Percentiles rank a stretch among this genome's conserved stretches.
Evolutionary conservation across 441 rosid species (phyloP).

Genomic region (Codiaeum variegatum): DNA sequence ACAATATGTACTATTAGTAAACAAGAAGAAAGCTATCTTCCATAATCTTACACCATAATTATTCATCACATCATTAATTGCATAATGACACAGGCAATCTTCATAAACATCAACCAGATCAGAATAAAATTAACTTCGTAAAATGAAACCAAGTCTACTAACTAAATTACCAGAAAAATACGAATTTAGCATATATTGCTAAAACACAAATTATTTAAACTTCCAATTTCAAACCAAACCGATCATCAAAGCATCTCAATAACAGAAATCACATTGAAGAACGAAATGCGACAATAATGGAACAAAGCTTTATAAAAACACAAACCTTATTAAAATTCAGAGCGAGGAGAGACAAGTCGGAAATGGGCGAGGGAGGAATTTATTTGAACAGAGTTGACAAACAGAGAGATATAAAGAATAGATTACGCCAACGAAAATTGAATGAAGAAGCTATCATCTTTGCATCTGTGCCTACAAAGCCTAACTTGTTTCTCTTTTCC

Average conservation of each 20-base stretch:
- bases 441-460: conserved; percentile 43
- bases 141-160: conserved; percentile 13
- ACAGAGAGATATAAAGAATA: conserved; percentile 38
- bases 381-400: conserved; percentile 27
- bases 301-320: conserved; percentile 1
- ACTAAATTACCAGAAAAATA: neutral
- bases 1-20: no score
- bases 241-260: neutral
- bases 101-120: conserved; percentile 20
- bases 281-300: neutral
- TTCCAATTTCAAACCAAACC: neutral
- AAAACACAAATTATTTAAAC: conserved; percentile 1
- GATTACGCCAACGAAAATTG: conserved; percentile 56
- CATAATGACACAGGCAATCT: neutral
- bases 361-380: conserved; percentile 23
- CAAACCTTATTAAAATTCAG: conserved; percentile 21
- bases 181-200: neutral
- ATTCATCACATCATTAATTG: conserved; percentile 12
- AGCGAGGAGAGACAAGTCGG: conserved; percentile 11
- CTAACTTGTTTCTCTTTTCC: conserved; percentile 38
- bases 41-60: neutral
- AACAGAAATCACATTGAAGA: neutral
- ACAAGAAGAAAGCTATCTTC: neutral
- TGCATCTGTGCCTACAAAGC: conserved; percentile 41
- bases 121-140: conserved; percentile 3